Conservation (phyloP, 805 yeast species). For the Lachancea fermentati region DNA sequence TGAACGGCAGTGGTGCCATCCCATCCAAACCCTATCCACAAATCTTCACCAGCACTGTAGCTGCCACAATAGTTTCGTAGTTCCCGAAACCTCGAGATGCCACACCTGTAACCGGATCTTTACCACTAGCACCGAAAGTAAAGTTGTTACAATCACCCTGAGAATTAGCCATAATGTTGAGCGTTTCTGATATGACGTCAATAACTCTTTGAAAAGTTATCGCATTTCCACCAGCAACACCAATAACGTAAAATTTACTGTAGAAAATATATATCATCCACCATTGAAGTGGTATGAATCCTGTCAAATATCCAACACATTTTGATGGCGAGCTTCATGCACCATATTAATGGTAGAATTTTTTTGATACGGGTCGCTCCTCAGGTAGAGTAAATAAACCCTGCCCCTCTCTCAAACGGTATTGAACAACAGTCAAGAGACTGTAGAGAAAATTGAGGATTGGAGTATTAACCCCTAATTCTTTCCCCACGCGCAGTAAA, state of each 20-base stretch:
- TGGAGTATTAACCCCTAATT: conserved; percentile 50
- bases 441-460: conserved; percentile 51
- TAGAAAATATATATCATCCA: conserved; percentile 81
- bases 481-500: conserved; percentile 45
- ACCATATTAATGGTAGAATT: too few relatives aligned
- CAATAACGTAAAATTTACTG: conserved; percentile 76
- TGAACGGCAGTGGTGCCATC: conserved; percentile 86
- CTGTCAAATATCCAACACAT: too few relatives aligned
- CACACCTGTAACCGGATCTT: conserved; percentile 40
- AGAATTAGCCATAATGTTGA: conserved; percentile 86
- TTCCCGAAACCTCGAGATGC: conserved; percentile 69
- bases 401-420: conserved; percentile 50
- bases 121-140: conserved; percentile 82
- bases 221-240: conserved; percentile 93
- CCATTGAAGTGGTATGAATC: too few relatives aligned
- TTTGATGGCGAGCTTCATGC: too few relatives aligned
- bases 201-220: conserved; percentile 93
- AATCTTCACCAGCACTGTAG: conserved; percentile 85
- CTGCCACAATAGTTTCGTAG: conserved; percentile 96
- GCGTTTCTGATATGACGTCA: conserved; percentile 81
- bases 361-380: conserved; percentile 31
- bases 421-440: conserved; percentile 57
- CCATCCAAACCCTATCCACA: conserved; percentile 52
- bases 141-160: conserved; percentile 95
- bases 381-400: conserved; percentile 44